phyloP scores from a whole-genome alignment of 2,329 filamentous ascomycete genomes.

The Sporothrix humicola region DNA sequence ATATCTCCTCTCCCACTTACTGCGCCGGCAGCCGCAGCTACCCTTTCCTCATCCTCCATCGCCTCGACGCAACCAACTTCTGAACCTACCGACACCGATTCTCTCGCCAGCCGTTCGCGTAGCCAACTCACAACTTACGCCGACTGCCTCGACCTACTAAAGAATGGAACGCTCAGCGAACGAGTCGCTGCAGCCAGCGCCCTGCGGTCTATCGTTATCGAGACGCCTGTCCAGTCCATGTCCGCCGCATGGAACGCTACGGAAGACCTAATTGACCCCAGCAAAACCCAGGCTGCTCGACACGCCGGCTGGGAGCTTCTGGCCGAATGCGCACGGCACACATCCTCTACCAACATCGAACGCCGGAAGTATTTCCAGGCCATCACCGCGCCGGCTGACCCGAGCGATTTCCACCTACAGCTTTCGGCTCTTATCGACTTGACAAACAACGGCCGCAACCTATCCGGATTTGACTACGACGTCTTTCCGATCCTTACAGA shows the following conservation, averaged over 20 bases:
- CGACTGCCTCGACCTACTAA: conserved; percentile 61
- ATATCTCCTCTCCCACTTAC: conserved; percentile 28
- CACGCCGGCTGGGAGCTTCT: conserved; percentile 69
- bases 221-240: conserved; percentile 64
- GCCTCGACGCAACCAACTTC: conserved; percentile 38
- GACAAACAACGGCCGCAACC: conserved; percentile 64
- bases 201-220: conserved; percentile 61
- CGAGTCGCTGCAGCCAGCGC: conserved; percentile 63
- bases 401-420: conserved; percentile 70
- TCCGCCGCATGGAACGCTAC: conserved; percentile 69
- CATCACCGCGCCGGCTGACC: conserved; percentile 60
- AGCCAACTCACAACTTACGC: conserved; percentile 58
- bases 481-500: conserved; percentile 65
- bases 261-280: conserved; percentile 66
- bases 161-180: conserved; percentile 57
- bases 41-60: conserved; percentile 44
- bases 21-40: conserved; percentile 45
- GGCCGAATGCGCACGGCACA: conserved; percentile 68
- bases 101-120: conserved; percentile 50
- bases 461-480: conserved; percentile 71
- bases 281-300: conserved; percentile 60
- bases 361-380: conserved; percentile 69
- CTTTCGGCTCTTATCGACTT: conserved; percentile 67
- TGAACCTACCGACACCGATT: conserved; percentile 52
- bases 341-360: conserved; percentile 68